phyloP scores from a whole-genome alignment of 2,329 filamentous ascomycete genomes.

The Dactylonectria estremocensis region DNA sequence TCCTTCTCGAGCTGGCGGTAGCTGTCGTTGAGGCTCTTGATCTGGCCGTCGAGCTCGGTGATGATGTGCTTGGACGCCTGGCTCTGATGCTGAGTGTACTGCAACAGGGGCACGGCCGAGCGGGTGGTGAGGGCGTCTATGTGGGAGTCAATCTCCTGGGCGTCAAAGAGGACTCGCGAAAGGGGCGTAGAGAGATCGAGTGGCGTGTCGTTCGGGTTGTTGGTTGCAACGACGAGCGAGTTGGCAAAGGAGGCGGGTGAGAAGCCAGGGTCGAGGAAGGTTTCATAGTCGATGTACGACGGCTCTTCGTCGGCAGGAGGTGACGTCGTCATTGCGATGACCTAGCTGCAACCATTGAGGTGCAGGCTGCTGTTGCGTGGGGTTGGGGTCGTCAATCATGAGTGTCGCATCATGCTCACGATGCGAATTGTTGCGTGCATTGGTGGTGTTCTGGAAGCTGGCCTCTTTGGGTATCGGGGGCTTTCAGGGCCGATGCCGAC shows the following conservation, averaged over 20 bases:
- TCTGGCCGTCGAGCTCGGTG: conserved; percentile 83
- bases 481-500: conserved; percentile 24
- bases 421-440: conserved; percentile 3
- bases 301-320: conserved; percentile 65
- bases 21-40: conserved; percentile 84
- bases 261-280: conserved; percentile 88
- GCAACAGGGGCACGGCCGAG: conserved; percentile 84
- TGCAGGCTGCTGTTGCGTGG: conserved; percentile 19
- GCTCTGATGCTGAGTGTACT: conserved; percentile 82
- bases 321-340: conserved; percentile 27
- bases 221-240: conserved; percentile 87
- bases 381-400: conserved; percentile 23
- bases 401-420: conserved; percentile 22
- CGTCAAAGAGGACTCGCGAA: conserved; percentile 94
- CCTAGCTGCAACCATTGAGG: neutral
- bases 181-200: conserved; percentile 95
- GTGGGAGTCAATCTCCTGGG: conserved; percentile 96
- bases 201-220: conserved; percentile 90
- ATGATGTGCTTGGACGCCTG: conserved; percentile 81
- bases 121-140: conserved; percentile 92
- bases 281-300: conserved; percentile 96
- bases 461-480: conserved; percentile 46
- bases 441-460: conserved; percentile 47
- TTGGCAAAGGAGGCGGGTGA: conserved; percentile 89
- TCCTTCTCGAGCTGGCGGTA: conserved; percentile 90